These are phyloP conservation scores for Pleurotus cornucopiae DNA, from an alignment of 768 basidiomycete species.

Conservation along the genomic window DNA sequence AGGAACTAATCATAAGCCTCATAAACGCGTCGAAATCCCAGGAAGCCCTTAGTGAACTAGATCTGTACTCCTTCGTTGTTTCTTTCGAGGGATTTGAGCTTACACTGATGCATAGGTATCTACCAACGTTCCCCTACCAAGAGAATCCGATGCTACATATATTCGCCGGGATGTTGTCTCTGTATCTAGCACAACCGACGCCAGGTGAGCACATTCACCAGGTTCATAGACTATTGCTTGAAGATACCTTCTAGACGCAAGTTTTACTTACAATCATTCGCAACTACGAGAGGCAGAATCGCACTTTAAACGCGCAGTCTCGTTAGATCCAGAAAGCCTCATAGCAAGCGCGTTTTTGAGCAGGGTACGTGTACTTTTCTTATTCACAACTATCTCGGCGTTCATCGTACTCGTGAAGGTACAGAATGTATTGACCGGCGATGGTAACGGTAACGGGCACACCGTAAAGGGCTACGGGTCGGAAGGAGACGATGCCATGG, in stretches of 20 bases:
- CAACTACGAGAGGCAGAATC: slow-evolving; percentile 53
- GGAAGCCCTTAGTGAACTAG: slow-evolving; percentile 80
- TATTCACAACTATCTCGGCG: too few species aligned
- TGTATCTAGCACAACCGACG: slow-evolving; percentile 53
- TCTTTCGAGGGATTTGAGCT: neutral
- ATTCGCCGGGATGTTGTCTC: slow-evolving; percentile 74
- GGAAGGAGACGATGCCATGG: slow-evolving; percentile 24
- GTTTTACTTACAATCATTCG: slow-evolving; percentile 22
- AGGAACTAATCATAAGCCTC: slow-evolving; percentile 69
- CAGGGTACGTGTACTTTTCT: slow-evolving; percentile 32
- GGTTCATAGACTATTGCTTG: too few species aligned
- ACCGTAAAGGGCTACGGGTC: neutral
- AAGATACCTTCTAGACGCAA: neutral
- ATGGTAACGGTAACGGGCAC: too few species aligned
- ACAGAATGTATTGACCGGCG: too few species aligned
- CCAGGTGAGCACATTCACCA: too few species aligned
- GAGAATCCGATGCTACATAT: slow-evolving; percentile 76
- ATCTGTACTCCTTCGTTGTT: slow-evolving; percentile 57
- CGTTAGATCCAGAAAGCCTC: slow-evolving; percentile 53
- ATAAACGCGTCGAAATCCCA: slow-evolving; percentile 53
- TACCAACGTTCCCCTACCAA: slow-evolving; percentile 85
- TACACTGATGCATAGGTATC: slow-evolving; percentile 46
- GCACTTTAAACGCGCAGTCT: slow-evolving; percentile 61
- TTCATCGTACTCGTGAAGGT: too few species aligned
- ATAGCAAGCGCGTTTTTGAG: slow-evolving; percentile 50